Conservation (phyloP, 495 filamentous ascomycete genomes). For the Penicillium samsonianum region DNA sequence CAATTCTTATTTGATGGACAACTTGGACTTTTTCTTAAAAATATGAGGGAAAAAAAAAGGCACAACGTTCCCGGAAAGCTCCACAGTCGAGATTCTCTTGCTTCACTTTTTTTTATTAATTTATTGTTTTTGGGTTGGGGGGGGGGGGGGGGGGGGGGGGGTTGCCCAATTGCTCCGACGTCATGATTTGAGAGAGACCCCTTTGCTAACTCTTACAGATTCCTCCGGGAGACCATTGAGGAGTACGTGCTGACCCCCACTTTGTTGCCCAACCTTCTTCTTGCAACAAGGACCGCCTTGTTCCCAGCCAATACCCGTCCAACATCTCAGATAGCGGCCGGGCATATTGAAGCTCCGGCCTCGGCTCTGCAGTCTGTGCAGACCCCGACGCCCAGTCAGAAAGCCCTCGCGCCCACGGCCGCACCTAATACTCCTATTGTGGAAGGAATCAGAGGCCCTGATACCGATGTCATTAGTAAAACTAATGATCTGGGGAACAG, state of each 20-base stretch:
- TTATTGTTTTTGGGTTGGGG: conserved; percentile 18
- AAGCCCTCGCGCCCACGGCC: conserved; percentile 16
- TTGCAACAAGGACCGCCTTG: conserved; percentile 66
- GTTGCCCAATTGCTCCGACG: conserved; percentile 17
- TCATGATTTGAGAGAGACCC: conserved; percentile 26
- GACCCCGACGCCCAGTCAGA: conserved; percentile 23
- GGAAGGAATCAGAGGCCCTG: conserved; percentile 9
- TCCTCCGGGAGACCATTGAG: conserved; percentile 70
- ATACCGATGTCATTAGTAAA: conserved; percentile 23
- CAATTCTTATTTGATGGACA: conserved; percentile 18
- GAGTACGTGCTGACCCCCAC: conserved; percentile 64
- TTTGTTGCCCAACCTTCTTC: conserved; percentile 72
- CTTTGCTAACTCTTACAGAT: conserved; percentile 53
- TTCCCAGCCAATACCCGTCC: conserved; percentile 75
- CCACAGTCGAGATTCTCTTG: conserved; percentile 28
- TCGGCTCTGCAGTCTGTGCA: conserved; percentile 37
- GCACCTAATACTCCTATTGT: conserved; percentile 2
- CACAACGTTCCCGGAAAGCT: conserved; percentile 22
- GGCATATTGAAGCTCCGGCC: conserved; percentile 25
- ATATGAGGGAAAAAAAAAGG: conserved; percentile 8
- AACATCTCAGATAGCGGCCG: conserved; percentile 21
- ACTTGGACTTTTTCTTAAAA: conserved; percentile 16
- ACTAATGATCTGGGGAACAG: conserved; percentile 1
- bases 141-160: no score
- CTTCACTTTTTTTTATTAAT: conserved; percentile 9